A percentile compares a stretch with the other conserved stretches of the same genome.
These are phyloP conservation scores for Aspergillus novoparasiticus DNA, from an alignment of 2,329 filamentous ascomycete genomes.

Conservation along the genomic window DNA sequence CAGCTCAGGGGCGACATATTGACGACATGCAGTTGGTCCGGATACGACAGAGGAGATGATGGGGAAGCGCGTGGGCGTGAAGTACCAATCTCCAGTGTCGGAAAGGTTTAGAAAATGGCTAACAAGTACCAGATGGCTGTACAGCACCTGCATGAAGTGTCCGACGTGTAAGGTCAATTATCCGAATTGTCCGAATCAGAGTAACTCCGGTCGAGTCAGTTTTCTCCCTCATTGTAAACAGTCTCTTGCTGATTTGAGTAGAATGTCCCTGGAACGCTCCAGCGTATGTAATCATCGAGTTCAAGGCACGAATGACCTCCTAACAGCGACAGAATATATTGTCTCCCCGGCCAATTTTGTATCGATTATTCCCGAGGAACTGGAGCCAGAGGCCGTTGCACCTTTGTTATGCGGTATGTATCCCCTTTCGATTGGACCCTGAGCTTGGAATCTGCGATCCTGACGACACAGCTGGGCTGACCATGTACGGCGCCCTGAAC, in stretches of 20 bases:
- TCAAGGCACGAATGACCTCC: background rate
- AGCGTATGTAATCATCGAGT: slow-evolving; percentile 2
- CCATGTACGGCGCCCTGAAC: slow-evolving; percentile 17
- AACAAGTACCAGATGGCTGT: slow-evolving; percentile 11
- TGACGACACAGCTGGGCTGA: slow-evolving; percentile 9
- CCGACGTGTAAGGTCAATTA: slow-evolving; percentile 16
- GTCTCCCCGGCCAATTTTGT: slow-evolving; percentile 14
- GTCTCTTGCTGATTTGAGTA: background rate
- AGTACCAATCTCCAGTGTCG: background rate
- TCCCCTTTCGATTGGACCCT: accelerated
- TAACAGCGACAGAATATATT: slow-evolving; percentile 12
- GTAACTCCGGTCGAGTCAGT: slow-evolving; percentile 13
- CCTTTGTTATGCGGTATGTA: slow-evolving; percentile 16
- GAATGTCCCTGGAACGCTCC: slow-evolving; percentile 17
- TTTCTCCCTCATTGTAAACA: too few relatives aligned
- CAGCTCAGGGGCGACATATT: background rate
- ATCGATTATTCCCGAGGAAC: slow-evolving; percentile 8
- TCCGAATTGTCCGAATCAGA: slow-evolving; percentile 16
- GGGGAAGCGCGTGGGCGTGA: background rate
- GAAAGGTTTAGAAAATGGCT: too few relatives aligned
- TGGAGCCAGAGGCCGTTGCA: slow-evolving; percentile 12
- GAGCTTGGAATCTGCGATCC: too few relatives aligned
- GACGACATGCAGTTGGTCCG: background rate
- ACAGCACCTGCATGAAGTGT: slow-evolving; percentile 15
- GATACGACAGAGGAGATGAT: background rate